Evolutionary conservation across 2,329 filamentous ascomycete genomes (phyloP), one percentile per base, ranked within the genome.

Genomic region (Orbilia javanica): DNA sequence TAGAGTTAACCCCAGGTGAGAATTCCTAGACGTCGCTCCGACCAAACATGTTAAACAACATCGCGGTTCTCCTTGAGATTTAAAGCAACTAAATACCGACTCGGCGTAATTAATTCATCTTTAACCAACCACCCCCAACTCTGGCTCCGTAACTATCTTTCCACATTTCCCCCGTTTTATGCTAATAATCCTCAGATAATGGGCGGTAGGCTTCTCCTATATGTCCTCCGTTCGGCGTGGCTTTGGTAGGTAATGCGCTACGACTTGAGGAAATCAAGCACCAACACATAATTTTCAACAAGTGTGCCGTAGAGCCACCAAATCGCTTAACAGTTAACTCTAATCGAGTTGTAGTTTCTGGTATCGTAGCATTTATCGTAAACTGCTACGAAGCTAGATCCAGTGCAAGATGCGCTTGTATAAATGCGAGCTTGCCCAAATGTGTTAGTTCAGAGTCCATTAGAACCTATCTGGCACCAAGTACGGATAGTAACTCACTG

Each of bases 311-410:
- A 46, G 22, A 50, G 20, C 42, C 2, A 50, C 39, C 60, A 15
- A 63, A 46, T 63, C 10, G 15, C 50, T 34, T 68, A 69, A 39
- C 66, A 62, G 53, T 60, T 62, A 42, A 70, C 67, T 63, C 42
- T 70, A 39, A 70, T 63, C 20, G 68, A 72, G 48, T 72, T 72
- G 36, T 72, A 72, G 25, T 65, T 72, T 55, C 68, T 53, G 25
- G 68, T 72, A 65, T 72, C 68, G 55, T 72, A 72, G 48, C 68
- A 70, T 34, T 25, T n/a, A 44, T 62, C 29, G 42, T 52, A 62
- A 3, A 42, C 22, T 39, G 53, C 42, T 7, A 52, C 27, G 44
- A 70, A 63, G 67, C 42, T 70, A 31, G 27, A 52, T 70, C 67
- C 67, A 42, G 53, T 5, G 46, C 67, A 70, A 42, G 39, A 50